Conservation (phyloP, 2,329 filamentous ascomycete species). For the Neonectria ditissima region DNA sequence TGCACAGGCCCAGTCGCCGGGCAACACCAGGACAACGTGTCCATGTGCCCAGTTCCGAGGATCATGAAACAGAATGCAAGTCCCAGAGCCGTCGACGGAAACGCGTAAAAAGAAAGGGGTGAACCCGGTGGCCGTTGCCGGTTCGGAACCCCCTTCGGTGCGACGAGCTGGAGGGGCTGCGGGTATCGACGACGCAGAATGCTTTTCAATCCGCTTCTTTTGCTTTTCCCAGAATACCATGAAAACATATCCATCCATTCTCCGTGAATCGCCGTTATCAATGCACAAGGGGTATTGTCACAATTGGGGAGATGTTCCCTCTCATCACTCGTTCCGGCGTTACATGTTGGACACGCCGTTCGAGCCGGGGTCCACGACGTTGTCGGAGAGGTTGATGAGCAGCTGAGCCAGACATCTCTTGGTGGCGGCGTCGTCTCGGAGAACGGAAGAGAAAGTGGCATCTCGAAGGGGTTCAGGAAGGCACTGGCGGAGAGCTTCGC, state of each 20-base stretch:
- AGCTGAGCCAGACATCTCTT: constrained; percentile 98
- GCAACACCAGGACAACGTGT: constrained; percentile 28
- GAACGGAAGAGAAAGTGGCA: constrained; percentile 94
- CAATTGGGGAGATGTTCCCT: constrained; percentile 36
- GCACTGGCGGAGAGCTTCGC: constrained; percentile 94
- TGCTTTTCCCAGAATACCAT: constrained; percentile 48
- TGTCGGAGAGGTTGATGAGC: constrained; percentile 95
- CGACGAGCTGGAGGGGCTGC: constrained; percentile 42
- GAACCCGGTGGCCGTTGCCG: constrained; percentile 30
- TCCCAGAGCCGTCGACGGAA: constrained; percentile 41
- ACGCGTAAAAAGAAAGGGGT: constrained; percentile 28
- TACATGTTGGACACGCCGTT: constrained; percentile 52
- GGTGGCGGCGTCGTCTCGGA: constrained; percentile 95
- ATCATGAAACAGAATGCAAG: constrained; percentile 45
- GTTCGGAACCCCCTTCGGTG: constrained; percentile 22
- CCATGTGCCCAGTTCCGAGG: constrained; percentile 36
- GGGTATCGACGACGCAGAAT: constrained; percentile 50
- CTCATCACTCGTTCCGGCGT: constrained; percentile 30
- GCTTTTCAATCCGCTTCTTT: constrained; percentile 47
- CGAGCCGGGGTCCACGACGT: constrained; percentile 68
- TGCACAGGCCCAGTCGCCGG: constrained; percentile 28
- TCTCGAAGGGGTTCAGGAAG: constrained; percentile 98
- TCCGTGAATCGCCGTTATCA: constrained; percentile 45
- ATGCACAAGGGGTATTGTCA: constrained; percentile 46
- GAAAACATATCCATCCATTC: constrained; percentile 43